Base-by-base conservation (phyloP, 2,329 filamentous ascomycete genomes). In the Rutstroemia sp. region DNA sequence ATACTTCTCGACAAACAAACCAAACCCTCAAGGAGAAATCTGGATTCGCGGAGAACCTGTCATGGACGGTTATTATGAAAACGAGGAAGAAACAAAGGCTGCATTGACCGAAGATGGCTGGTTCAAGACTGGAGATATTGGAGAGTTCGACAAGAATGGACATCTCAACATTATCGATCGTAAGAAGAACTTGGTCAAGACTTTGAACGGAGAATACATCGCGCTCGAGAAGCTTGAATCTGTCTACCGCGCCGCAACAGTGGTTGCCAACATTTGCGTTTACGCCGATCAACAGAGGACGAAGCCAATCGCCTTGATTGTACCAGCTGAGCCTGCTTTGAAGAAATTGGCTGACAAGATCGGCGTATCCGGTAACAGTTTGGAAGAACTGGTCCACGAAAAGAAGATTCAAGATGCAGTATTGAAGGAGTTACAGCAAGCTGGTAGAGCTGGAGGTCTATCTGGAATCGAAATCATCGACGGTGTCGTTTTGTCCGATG, bases 141-240 rank as follows among this genome's bases (percentile, higher is more conserved):
- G 89, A 3, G 84, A 88, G 61, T 82, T 88, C 65, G 89, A 95
- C 67, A 75, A 79, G 48, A 78, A 88, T 50, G 88, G 88, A 30
- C 89, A 95, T 67, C 89, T 95, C 66, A 96, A 85, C 75, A 92
- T 96, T 68, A 95, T 92, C 1, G 92, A 96, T 68, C 86, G 66
- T 19, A 57, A 57, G 44, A 57, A 57, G 17, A 53, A 57, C 27
- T 16, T 54, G 17, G 55, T 53, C 1, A 54, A 57, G 83, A 92
- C 94, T 60, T 81, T 90, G 61, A 90, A 91, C 59, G 92, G 92
- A 64, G 92, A 97, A 78, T 97, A 97, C 73, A 95, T 97, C 71
- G 94, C 92, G 21, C 81, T 99, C 4, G 92, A 97, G 77, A 96
- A 92, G 77, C 84, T 97, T 58, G 92, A 97, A 75, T 88, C 92